Evolutionary conservation across 768 basidiomycete genomes (phyloP).

Genomic region (Podaxis sp.): DNA sequence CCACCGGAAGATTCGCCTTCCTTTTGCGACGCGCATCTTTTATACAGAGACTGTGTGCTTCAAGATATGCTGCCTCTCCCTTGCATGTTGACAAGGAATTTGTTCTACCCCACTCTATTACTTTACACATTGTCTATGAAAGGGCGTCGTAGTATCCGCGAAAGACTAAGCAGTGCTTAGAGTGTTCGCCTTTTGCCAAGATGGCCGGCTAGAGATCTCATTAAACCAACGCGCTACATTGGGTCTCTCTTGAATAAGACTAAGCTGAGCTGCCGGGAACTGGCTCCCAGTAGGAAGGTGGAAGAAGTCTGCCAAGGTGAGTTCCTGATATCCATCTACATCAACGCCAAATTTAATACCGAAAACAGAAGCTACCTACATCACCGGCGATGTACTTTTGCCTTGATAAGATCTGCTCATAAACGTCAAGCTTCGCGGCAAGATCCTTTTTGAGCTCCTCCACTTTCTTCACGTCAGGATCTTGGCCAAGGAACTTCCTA

Average conservation of each 20-base stretch:
- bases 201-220: constrained; percentile 42
- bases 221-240: constrained; percentile 56
- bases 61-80: too few relatives aligned
- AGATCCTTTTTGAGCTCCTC: constrained; percentile 24
- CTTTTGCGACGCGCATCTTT: too few relatives aligned
- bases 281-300: constrained; percentile 39
- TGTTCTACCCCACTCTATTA: too few relatives aligned
- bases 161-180: constrained; percentile 7
- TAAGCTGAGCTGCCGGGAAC: constrained; percentile 16
- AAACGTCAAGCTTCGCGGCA: constrained; percentile 39
- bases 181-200: constrained; percentile 46
- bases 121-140: too few relatives aligned
- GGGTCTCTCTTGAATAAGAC: constrained; percentile 35
- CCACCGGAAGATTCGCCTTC: too few relatives aligned
- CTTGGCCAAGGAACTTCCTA: constrained; percentile 2
- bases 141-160: too few relatives aligned
- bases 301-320: constrained; percentile 45
- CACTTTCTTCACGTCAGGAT: constrained; percentile 28
- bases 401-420: constrained; percentile 46
- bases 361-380: constrained; percentile 19
- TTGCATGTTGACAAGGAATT: too few relatives aligned
- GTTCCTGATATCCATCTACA: constrained; percentile 23
- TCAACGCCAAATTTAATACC: background rate
- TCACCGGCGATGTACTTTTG: constrained; percentile 47
- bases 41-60: too few relatives aligned